These are phyloP conservation scores for Rossbeevera mucosa DNA, from an alignment of 768 basidiomycete genomes.

Conservation along the genomic window DNA sequence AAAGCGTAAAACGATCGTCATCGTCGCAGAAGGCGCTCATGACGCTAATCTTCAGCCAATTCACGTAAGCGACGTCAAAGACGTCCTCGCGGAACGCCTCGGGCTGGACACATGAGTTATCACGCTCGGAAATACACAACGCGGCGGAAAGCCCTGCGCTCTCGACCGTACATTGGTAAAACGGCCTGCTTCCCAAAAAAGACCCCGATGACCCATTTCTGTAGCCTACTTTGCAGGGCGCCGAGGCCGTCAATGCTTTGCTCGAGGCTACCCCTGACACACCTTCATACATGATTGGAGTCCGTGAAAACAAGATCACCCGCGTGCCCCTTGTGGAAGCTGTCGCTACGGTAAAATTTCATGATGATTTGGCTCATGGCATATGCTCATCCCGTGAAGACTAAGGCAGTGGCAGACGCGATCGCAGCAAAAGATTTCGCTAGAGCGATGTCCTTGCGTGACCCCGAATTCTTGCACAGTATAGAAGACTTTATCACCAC, in stretches of 20 bases:
- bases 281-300: conserved; percentile 96
- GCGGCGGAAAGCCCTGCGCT: conserved; percentile 92
- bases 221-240: conserved; percentile 93
- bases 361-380: neutral
- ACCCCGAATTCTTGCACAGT: conserved; percentile 86
- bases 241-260: conserved; percentile 87
- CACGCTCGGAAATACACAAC: conserved; percentile 93
- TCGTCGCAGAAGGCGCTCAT: conserved; percentile 94
- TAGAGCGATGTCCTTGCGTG: conserved; percentile 82
- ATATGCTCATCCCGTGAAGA: conserved; percentile 43
- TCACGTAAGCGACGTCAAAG: conserved; percentile 84
- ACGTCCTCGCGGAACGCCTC: conserved; percentile 78
- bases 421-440: conserved; percentile 81
- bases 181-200: neutral
- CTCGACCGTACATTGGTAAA: conserved; percentile 86
- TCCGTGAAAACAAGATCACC: conserved; percentile 92
- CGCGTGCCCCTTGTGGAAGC: conserved; percentile 91
- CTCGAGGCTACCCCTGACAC: conserved; percentile 82
- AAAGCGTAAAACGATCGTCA: conserved; percentile 97
- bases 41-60: conserved; percentile 90
- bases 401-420: conserved; percentile 77
- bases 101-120: conserved; percentile 95
- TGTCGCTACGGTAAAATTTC: conserved; percentile 65
- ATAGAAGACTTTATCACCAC: conserved; percentile 81
- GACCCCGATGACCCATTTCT: neutral